Base-by-base conservation (phyloP, 257 asterid genomes). In the Solanum piurae region DNA sequence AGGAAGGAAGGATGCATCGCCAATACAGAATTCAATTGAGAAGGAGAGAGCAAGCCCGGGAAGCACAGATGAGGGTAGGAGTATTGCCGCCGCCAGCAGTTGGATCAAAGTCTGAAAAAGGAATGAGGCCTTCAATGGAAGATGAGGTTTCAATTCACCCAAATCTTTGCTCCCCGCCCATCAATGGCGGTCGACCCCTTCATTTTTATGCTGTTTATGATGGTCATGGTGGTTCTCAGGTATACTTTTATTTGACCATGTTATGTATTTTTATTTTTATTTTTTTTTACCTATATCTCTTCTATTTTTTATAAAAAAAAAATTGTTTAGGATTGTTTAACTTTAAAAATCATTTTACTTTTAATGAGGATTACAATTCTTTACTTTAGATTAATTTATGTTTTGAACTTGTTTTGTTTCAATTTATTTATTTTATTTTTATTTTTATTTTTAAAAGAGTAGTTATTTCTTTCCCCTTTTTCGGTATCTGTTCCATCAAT, bases 191-290 rank as follows among this genome's bases (percentile, higher is more conserved):
- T 12, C 86, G 27, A 7, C 87, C 88, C 5, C 5, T 88, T 23
- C 76, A 89, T 86, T 89, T 80, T 85, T 69, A 82, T 21, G 89
- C 87, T n/a, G 85, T 89, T 31, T 89, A 29, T 33, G 91, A 89
- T 60, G 91, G 91, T 14, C 91, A 89, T 33, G 91, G 89, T 71
- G 89, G 90, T 36, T 14, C 87, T 37, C 88, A 86, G 23, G 90
- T 88, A 85, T 12, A 60, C 31, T 4, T 12, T 23, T 62, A 4
- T 52, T 23, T 60, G 2, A 60, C 27, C 27, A 60, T 60, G 27
- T 23, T 5, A 8, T 60, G 9, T 60, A 60, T 60, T 60, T 60
- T 18, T 20, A n/a, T 21, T 44, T 4, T 44, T 4, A 44, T 11
- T 42, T 3, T 42, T 44, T 44, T 55, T 55, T 55, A 55, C 20